Percentiles rank a stretch among this genome's conserved stretches.
phyloP scores from a whole-genome alignment of 2,329 filamentous ascomycete species.

The Phialophora macrospora region DNA sequence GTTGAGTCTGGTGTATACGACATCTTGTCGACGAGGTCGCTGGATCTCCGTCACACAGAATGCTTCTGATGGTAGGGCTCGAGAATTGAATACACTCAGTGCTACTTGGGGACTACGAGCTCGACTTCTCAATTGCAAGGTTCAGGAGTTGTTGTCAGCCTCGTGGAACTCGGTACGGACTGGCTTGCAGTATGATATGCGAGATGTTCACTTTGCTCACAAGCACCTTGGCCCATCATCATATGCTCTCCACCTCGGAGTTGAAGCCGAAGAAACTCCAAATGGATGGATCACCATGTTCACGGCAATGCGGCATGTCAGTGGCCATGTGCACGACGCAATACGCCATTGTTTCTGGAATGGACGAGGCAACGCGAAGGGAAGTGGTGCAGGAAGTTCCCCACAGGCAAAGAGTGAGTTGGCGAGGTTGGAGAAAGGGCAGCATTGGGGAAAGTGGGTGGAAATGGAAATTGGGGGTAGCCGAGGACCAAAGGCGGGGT shows the following conservation, averaged over 20 bases:
- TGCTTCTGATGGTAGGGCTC: not conserved
- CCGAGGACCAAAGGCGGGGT: not conserved
- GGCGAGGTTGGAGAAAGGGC: not conserved
- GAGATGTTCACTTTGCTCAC: not conserved
- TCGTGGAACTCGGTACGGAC: not conserved
- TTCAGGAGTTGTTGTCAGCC: not conserved
- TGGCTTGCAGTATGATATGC: not conserved
- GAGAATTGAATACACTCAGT: not conserved
- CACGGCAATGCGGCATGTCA: constrained; percentile 1
- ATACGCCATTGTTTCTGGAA: not conserved
- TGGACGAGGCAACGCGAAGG: not conserved
- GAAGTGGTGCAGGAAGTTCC: not conserved
- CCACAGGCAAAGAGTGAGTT: not conserved
- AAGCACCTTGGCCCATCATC: not conserved
- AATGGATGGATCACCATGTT: constrained; percentile 5
- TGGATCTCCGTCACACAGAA: not conserved
- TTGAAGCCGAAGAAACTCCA: constrained; percentile 11
- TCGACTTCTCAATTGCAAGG: not conserved
- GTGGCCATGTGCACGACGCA: not conserved
- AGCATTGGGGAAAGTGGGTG: not conserved
- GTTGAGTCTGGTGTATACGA: constrained; percentile 29
- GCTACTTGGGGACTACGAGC: not conserved
- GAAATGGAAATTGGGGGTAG: not conserved
- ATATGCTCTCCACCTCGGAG: constrained; percentile 4
- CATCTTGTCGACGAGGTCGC: not conserved